Evolutionary conservation across 2,329 filamentous ascomycete species (phyloP), one percentile per base, ranked within the genome.

Genomic region (Botrytis galanthina): DNA sequence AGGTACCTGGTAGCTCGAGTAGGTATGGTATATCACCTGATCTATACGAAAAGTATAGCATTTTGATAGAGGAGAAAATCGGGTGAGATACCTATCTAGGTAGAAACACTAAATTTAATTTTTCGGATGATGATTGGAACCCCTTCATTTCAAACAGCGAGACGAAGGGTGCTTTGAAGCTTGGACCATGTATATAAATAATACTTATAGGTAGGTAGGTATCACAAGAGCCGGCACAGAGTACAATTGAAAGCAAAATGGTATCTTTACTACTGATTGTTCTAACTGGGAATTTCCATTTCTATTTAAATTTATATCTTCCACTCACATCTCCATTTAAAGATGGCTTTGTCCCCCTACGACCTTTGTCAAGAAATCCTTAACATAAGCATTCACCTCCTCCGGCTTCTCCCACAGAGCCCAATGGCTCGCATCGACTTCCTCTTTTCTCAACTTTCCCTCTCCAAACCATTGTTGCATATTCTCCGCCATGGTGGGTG

Each of bases 371-470:
- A 81, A 72, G 60, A 78, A 75, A 78, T 82, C 39, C 81, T 82
- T 77, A 85, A 84, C 4, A 85, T 90, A 84, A 68, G 80, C 81
- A 82, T 98, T 98, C 4, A 93, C 88, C 78, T 91, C 88, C 35
- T 86, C 87, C 0, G 91, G 87, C 76, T 88, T 88, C 84, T 97
- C 89, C 85, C 89, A 91, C 80, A 97, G 83, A 63, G 91, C 93
- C 95, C 95, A 98, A 83, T 98, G 96, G 29, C 87, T 85, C 0
- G 91, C 87, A 51, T 90, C 82, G 72, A 97, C 91, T 80, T 92
- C 88, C 14, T 84, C 86, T 74, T 87, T 85, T 12, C 88, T 92
- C 79, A 97, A 48, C 26, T 60, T 71, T 4, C 70, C 70, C 60
- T 71, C 70, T 20, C 35, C 46, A 74, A 95, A 89, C 75, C 85